Base-by-base conservation (phyloP, 371 early-diverging fungal species). In the Rhizopus sp. region DNA sequence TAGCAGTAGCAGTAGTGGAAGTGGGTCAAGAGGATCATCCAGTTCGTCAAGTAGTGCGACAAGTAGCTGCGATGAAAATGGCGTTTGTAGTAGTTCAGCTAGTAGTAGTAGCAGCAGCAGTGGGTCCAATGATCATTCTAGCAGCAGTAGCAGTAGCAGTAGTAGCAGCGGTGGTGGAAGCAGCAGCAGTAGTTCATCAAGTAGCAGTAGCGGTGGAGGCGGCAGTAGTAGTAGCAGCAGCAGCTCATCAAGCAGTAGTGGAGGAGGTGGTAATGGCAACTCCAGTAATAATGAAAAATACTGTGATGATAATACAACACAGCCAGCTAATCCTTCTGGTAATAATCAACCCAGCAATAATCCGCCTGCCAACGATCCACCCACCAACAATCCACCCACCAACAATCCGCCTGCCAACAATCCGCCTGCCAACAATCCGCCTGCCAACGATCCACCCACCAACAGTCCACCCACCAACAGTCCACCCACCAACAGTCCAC, bases 71-170 rank as follows among this genome's bases (percentile, higher is more conserved):
- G 10, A 16, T 13, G 42, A 10, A 42, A 42, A 42, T 15, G 45
- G 45, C 12, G 45, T 15, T 12, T 45, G 23, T 45, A 45, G 30
- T 12, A 46, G 46, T 23, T 46, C 46, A 9, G 17, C 46, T 7
- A 46, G 46, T 29, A 46, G 46, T 8, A 46, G 45, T 15, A 45
- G 46, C 29, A 45, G 45, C 23, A 29, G 45, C 7, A 45, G 23
- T 45, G 8, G 46, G 7, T 1, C 9, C 1, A 8, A 7, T 23
- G 12, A 1, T 29, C 9, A 17, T 7, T 46, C 46, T 1, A 46
- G 46, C 12, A 46, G 46, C 29, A 46, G 46, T 23, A 46, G 46
- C 7, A 46, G 46, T 8, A 23, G 46, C 15, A 23, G 23, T 4
- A 46, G 30, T 29, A 23, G 46, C 8, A 7, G 29, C 5, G 29